A percentile compares a stretch with the other conserved stretches of the same genome.
Conservation (phyloP, 2,329 filamentous ascomycete species). For the Aspergillus ruber region DNA sequence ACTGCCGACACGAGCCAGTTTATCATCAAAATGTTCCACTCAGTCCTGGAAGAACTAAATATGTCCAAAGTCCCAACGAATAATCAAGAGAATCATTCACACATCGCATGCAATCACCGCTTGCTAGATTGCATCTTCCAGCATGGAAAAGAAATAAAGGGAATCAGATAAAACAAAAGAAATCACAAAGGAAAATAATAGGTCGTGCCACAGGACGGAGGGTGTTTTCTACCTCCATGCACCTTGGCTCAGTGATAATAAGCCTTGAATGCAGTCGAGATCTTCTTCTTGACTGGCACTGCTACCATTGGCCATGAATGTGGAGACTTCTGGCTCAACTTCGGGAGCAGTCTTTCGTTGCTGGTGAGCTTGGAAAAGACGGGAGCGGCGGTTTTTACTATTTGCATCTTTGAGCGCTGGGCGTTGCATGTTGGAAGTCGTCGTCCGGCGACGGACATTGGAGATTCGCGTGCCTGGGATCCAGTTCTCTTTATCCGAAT, state of each 20-base stretch:
- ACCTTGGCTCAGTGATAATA: constrained; percentile 85
- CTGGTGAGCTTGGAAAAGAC: constrained; percentile 16
- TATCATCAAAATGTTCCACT: background rate
- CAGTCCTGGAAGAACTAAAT: background rate
- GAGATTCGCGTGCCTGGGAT: constrained; percentile 43
- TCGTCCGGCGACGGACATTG: constrained; percentile 31
- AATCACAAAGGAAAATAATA: constrained; percentile 18
- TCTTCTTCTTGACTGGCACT: constrained; percentile 67
- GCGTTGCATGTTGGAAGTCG: constrained; percentile 25
- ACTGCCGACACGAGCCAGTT: background rate
- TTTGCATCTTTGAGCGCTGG: constrained; percentile 43
- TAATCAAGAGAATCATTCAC: constrained; percentile 11
- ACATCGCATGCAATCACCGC: constrained; percentile 21
- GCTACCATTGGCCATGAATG: constrained; percentile 60
- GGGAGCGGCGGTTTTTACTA: constrained; percentile 19
- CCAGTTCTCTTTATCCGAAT: constrained; percentile 97
- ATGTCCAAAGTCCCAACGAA: background rate
- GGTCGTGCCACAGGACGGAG: constrained; percentile 4
- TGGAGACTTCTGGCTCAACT: constrained; percentile 60
- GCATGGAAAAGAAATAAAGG: constrained; percentile 15
- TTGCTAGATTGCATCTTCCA: constrained; percentile 24
- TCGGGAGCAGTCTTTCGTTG: constrained; percentile 23
- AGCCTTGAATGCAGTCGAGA: constrained; percentile 80
- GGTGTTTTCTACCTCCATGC: constrained; percentile 61
- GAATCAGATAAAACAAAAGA: constrained; percentile 12